Conservation (phyloP, 257 asterid genomes). For the Asclepias syriaca region DNA sequence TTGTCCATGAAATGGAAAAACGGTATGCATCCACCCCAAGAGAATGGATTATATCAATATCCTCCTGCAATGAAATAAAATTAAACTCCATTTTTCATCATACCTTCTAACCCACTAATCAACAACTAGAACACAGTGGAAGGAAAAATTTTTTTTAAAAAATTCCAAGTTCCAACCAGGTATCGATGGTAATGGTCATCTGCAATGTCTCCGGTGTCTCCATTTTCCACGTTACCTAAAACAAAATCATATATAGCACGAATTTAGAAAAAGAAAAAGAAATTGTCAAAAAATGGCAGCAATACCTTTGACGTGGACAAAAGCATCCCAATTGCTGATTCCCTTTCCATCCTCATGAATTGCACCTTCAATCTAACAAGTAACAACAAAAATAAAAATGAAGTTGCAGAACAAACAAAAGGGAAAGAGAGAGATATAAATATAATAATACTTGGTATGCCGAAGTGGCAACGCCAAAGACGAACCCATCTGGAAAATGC, state of each 20-base stretch:
- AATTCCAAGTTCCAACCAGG: slow-evolving; percentile 21
- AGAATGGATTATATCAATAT: slow-evolving; percentile 52
- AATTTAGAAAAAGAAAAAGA: neutral
- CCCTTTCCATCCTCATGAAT: slow-evolving; percentile 61
- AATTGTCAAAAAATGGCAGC: neutral
- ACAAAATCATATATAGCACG: neutral
- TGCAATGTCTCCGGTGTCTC: slow-evolving; percentile 36
- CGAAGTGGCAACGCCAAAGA: slow-evolving; percentile 73
- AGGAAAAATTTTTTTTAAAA: too few relatives aligned
- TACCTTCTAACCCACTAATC: neutral
- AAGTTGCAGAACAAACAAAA: neutral
- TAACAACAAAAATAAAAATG: neutral
- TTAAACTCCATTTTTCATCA: neutral
- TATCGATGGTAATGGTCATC: slow-evolving; percentile 41
- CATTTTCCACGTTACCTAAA: slow-evolving; percentile 32
- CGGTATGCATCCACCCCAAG: slow-evolving; percentile 63
- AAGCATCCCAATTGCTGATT: slow-evolving; percentile 72
- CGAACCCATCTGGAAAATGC: slow-evolving; percentile 63
- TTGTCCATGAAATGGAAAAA: slow-evolving; percentile 74
- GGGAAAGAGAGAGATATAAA: slow-evolving; percentile 1
- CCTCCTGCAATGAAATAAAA: slow-evolving; percentile 39
- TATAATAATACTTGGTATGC: slow-evolving; percentile 46
- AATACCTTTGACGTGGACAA: slow-evolving; percentile 39
- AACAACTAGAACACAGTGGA: neutral
- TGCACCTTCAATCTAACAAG: slow-evolving; percentile 68